Evolutionary conservation across 768 basidiomycete species (phyloP).

Genomic region (Lactarius indigo): DNA sequence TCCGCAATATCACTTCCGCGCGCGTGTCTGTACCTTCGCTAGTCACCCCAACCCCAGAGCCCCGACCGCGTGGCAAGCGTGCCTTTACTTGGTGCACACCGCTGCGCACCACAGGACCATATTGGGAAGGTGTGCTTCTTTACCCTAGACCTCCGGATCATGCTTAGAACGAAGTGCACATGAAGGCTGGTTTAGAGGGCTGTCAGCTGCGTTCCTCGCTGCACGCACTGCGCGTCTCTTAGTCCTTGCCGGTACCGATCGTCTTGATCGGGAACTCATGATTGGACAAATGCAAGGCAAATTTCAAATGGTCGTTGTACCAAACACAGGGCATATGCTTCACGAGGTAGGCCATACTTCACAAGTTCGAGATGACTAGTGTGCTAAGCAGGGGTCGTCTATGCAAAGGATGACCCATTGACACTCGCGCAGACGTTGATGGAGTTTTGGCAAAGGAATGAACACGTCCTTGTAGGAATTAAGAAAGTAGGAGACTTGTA

Average conservation of each 20-base stretch:
- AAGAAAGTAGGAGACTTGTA: slow-evolving; percentile 55
- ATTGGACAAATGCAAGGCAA: slow-evolving; percentile 84
- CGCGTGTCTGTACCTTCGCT: slow-evolving; percentile 85
- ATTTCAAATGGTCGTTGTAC: slow-evolving; percentile 88
- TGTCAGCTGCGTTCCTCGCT: slow-evolving; percentile 76
- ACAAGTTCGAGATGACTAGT: not conserved
- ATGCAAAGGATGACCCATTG: slow-evolving; percentile 77
- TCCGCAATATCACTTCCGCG: slow-evolving; percentile 78
- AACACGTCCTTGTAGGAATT: slow-evolving; percentile 55
- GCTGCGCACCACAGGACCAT: slow-evolving; percentile 77
- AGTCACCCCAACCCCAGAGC: slow-evolving; percentile 44
- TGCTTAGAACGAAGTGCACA: not conserved
- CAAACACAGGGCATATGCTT: slow-evolving; percentile 87
- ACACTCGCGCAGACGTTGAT: slow-evolving; percentile 75
- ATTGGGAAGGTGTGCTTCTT: slow-evolving; percentile 71
- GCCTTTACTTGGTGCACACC: slow-evolving; percentile 80
- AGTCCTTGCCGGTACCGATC: slow-evolving; percentile 88
- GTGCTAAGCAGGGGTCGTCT: not conserved
- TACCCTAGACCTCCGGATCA: not conserved
- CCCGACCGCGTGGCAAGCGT: slow-evolving; percentile 34
- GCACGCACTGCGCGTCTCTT: slow-evolving; percentile 81
- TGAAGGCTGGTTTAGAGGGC: slow-evolving; percentile 85
- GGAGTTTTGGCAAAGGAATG: slow-evolving; percentile 91
- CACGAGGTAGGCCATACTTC: slow-evolving; percentile 66
- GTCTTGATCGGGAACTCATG: slow-evolving; percentile 90